A percentile compares a stretch with the other conserved stretches of the same genome.
phyloP scores from a whole-genome alignment of 305 asterid species.

The Withania somnifera region DNA sequence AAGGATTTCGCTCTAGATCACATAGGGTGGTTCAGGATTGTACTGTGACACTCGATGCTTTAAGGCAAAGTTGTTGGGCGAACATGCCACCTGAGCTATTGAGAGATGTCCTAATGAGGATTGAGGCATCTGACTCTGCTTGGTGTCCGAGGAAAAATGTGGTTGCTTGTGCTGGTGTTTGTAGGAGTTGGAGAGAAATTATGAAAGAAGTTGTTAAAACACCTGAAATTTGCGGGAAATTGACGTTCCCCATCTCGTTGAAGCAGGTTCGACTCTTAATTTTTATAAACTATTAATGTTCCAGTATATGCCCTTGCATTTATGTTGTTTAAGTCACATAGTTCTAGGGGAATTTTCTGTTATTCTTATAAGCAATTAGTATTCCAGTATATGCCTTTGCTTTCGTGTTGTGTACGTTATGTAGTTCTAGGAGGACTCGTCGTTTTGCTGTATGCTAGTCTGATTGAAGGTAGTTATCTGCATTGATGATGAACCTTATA shows the following conservation, averaged over 20 bases:
- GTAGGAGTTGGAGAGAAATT: slow-evolving; percentile 76
- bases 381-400: background rate
- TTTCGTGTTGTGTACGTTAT: background rate
- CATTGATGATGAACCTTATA: background rate
- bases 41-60: slow-evolving; percentile 41
- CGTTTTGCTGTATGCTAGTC: background rate
- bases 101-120: slow-evolving; percentile 68
- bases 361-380: background rate
- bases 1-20: slow-evolving; percentile 66
- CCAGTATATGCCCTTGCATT: background rate
- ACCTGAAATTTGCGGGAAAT: slow-evolving; percentile 45
- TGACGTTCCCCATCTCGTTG: slow-evolving; percentile 77
- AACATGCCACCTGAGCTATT: slow-evolving; percentile 83
- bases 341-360: background rate
- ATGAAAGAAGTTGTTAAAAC: slow-evolving; percentile 55
- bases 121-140: slow-evolving; percentile 56
- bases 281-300: background rate
- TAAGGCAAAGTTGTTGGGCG: slow-evolving; percentile 89
- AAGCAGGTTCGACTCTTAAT: slow-evolving; percentile 48
- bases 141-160: slow-evolving; percentile 70
- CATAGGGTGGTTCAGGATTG: slow-evolving; percentile 62
- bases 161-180: slow-evolving; percentile 81
- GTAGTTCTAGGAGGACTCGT: background rate
- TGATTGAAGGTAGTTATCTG: background rate
- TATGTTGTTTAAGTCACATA: background rate